Base-by-base conservation (phyloP, 2,329 filamentous ascomycete species). In the Fusarium pseudograminearum region DNA sequence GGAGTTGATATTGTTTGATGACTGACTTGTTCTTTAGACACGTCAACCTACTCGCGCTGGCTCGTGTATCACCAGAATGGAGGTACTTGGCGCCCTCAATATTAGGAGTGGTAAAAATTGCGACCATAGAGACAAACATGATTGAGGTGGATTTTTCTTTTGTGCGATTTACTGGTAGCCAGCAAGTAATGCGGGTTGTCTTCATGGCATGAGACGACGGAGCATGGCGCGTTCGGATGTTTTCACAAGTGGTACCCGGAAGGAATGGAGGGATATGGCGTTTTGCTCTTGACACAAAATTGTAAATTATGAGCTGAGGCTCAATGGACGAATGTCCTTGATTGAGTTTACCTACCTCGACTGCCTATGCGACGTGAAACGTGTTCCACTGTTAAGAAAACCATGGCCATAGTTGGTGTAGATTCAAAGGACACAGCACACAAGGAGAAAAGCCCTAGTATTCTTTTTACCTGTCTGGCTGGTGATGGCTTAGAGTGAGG, bases 41-140 rank as follows among this genome's bases (percentile, higher is more conserved):
- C 42, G 36, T 73, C 67, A 4, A 61, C 60, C 26, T 65, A 71
- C 33, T 69, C 65, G 18, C 28, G 33, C 15, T 70, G 67, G 67
- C 31, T 57, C 11, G 44, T 14, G 11, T 54, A 46, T 7, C 65
- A 65, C 12, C 61, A 65, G n/a, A 45, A 45, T 28, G 42, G 42
- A 18, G 7, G 40, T 18, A 24, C 4, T 10, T 42, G 40, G 40
- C 22, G 22, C 38, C 38, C 20, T 20, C 3, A 20, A 40, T 40
- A 7, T 10, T 30, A 11, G 4, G 28, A 30, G 11, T 40, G 20
- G 38, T 40, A 22, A 40, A 40, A 4, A 7, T 30, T 12, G 38
- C 20, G n/a, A 14, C 20, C 22, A 9, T 40, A 18, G 31, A 5
- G 50, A 24, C 12, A 18, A 30, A 42, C 2, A 42, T 24, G n/a